These are phyloP conservation scores for Apiospora hydei DNA, from an alignment of 2,329 filamentous ascomycete genomes.

Conservation along the genomic window DNA sequence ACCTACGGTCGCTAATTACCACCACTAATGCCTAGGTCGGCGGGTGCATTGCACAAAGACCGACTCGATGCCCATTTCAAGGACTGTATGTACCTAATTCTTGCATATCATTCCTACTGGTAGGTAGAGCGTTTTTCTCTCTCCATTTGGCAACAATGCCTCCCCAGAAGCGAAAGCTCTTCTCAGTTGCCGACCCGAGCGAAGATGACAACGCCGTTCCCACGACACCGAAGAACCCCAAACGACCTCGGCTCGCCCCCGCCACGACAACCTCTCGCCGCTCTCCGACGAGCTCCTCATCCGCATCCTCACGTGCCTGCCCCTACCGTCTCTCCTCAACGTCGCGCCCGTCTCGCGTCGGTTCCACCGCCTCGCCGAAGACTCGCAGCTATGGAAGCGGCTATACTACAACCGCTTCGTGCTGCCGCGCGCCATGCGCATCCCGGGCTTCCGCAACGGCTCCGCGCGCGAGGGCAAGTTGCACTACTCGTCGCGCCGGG, in stretches of 20 bases:
- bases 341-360: slow-evolving; percentile 74
- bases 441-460: slow-evolving; percentile 67
- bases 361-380: slow-evolving; percentile 74
- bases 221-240: slow-evolving; percentile 40
- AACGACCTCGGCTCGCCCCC: slow-evolving; percentile 49
- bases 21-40: background rate
- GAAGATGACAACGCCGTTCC: slow-evolving; percentile 28
- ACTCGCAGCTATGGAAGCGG: slow-evolving; percentile 90
- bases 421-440: slow-evolving; percentile 77
- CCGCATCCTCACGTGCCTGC: slow-evolving; percentile 81
- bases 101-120: background rate
- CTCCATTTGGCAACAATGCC: background rate
- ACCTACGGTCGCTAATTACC: background rate
- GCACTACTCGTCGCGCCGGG: slow-evolving; percentile 53
- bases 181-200: background rate
- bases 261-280: slow-evolving; percentile 68
- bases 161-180: slow-evolving; percentile 1
- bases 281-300: slow-evolving; percentile 90
- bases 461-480: slow-evolving; percentile 45
- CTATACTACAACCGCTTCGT: slow-evolving; percentile 91
- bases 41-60: background rate
- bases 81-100: background rate
- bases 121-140: background rate
- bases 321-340: slow-evolving; percentile 70
- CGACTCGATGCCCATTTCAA: background rate